phyloP scores from a whole-genome alignment of 345 rosid genomes.

The Brassica carinata region DNA sequence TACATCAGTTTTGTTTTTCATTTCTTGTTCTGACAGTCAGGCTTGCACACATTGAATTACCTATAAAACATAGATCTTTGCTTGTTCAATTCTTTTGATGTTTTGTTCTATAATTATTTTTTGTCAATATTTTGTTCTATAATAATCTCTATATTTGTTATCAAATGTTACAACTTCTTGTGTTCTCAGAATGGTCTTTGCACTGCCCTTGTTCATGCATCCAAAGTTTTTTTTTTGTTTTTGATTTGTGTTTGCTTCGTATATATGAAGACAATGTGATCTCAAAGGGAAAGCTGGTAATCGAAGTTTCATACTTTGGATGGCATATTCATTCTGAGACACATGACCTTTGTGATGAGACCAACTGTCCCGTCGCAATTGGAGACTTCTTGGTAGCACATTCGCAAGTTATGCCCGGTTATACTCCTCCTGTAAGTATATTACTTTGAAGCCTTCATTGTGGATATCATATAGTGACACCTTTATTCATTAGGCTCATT shows the following conservation, averaged over 20 bases:
- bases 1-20: constrained; percentile 8
- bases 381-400: constrained; percentile 90
- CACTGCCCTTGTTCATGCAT: constrained; percentile 3
- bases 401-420: constrained; percentile 79
- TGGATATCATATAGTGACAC: neutral
- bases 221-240: neutral
- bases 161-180: neutral
- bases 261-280: constrained; percentile 49
- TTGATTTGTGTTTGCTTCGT: neutral
- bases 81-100: constrained; percentile 4
- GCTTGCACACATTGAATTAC: neutral
- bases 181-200: neutral
- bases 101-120: neutral
- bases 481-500: constrained; percentile 4
- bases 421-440: constrained; percentile 85
- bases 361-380: constrained; percentile 71
- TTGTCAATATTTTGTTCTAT: neutral
- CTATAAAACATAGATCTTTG: neutral
- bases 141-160: neutral
- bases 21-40: neutral
- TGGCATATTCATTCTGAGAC: constrained; percentile 79
- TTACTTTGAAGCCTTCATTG: neutral
- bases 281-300: constrained; percentile 69
- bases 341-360: constrained; percentile 79
- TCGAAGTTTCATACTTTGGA: constrained; percentile 88